Evolutionary conservation across 2,329 filamentous ascomycete genomes (phyloP).

Genomic region (Ophiostoma novo-ulmi): DNA sequence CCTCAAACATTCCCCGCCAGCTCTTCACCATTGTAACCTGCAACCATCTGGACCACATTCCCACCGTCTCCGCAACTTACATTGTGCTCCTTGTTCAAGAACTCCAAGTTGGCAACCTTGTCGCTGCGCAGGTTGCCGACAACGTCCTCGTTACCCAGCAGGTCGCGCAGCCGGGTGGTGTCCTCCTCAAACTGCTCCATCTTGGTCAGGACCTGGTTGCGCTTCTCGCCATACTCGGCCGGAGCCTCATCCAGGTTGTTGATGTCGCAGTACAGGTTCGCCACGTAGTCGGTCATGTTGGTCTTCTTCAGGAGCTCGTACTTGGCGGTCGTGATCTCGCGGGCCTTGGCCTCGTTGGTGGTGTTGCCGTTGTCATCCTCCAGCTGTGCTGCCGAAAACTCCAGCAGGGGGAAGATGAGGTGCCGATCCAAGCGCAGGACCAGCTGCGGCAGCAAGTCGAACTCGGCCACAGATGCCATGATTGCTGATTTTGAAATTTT

Average conservation of each 20-base stretch:
- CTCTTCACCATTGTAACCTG: neutral
- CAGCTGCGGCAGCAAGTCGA: constrained; percentile 70
- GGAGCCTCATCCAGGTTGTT: constrained; percentile 73
- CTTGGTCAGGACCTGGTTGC: constrained; percentile 78
- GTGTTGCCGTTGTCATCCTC: constrained; percentile 58
- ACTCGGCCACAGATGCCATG: constrained; percentile 31
- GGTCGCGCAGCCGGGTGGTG: constrained; percentile 79
- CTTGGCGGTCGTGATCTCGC: constrained; percentile 77
- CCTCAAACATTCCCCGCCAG: too few relatives aligned
- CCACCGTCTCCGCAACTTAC: constrained; percentile 46
- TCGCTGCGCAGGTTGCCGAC: constrained; percentile 87
- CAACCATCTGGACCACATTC: too few relatives aligned
- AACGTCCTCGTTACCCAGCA: constrained; percentile 83
- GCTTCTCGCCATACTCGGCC: constrained; percentile 80
- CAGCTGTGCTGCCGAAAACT: constrained; percentile 80
- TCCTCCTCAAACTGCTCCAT: constrained; percentile 80
- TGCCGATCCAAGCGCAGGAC: constrained; percentile 92
- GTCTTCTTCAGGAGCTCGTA: constrained; percentile 93
- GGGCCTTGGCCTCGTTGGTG: constrained; percentile 50
- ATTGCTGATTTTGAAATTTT: neutral
- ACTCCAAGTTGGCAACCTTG: constrained; percentile 98
- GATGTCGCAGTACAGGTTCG: constrained; percentile 83
- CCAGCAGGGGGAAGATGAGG: constrained; percentile 91
- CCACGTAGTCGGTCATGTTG: constrained; percentile 98
- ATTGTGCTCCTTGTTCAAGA: constrained; percentile 91